phyloP scores from a whole-genome alignment of 2,329 filamentous ascomycete genomes.

The Exophiala oligosperma region DNA sequence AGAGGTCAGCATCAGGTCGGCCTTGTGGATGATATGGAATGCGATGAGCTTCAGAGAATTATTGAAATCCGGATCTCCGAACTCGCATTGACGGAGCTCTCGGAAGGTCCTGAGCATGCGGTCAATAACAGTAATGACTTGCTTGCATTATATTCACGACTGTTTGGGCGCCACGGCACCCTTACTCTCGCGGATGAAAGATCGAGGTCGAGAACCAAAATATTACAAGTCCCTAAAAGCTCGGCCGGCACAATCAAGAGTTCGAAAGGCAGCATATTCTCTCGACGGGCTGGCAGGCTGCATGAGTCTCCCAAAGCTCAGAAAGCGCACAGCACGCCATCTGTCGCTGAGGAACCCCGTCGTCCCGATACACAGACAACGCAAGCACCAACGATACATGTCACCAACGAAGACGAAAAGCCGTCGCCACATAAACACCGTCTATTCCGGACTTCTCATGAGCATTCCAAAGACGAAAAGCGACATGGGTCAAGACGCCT shows the following conservation, averaged over 20 bases:
- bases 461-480: conserved; percentile 23
- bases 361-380: conserved; percentile 29
- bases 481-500: conserved; percentile 5
- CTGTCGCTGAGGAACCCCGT: conserved; percentile 28
- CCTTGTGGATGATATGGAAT: conserved; percentile 76
- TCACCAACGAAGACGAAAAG: conserved; percentile 62
- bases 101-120: conserved; percentile 80
- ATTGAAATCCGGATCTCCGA: conserved; percentile 97
- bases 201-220: conserved; percentile 40
- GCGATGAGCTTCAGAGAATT: conserved; percentile 79
- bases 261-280: conserved; percentile 75
- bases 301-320: conserved; percentile 38
- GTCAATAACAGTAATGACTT: conserved; percentile 88
- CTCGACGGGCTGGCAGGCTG: conserved; percentile 54
- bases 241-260: conserved; percentile 70
- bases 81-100: conserved; percentile 75
- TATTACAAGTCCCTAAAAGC: conserved; percentile 63
- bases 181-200: conserved; percentile 36
- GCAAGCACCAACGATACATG: conserved; percentile 69
- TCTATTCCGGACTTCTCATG: conserved; percentile 34
- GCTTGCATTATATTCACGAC: conserved; percentile 73
- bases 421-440: conserved; percentile 33
- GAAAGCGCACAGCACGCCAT: conserved; percentile 13
- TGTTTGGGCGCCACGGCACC: conserved; percentile 68
- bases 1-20: conserved; percentile 35